Percentiles rank a stretch among this genome's conserved stretches.
These are phyloP conservation scores for Chlorella ohadii DNA, from an alignment of 139 green algal genomes.

Conservation along the genomic window DNA sequence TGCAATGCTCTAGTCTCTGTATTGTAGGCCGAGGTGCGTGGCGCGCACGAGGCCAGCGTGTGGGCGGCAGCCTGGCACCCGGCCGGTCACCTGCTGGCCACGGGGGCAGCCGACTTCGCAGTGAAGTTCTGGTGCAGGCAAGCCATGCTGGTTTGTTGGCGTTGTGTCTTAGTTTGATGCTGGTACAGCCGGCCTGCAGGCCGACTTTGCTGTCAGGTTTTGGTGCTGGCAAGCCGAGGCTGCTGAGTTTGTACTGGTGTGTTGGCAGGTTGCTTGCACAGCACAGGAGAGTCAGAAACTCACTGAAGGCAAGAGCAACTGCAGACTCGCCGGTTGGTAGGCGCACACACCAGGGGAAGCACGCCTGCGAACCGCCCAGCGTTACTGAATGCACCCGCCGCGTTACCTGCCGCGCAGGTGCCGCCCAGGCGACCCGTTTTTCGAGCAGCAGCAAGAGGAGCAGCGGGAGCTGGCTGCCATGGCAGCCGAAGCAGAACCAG, in stretches of 20 bases:
- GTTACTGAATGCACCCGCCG: neutral
- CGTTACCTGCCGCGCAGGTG: neutral
- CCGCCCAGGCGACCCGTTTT: constrained; percentile 52
- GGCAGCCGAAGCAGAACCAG: constrained; percentile 6
- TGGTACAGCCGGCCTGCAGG: too few relatives aligned
- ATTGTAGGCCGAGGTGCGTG: constrained; percentile 60
- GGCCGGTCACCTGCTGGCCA: constrained; percentile 83
- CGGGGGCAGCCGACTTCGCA: constrained; percentile 58
- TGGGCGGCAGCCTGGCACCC: constrained; percentile 88
- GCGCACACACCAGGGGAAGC: too few relatives aligned
- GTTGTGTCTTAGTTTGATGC: too few relatives aligned
- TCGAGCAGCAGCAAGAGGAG: constrained; percentile 43
- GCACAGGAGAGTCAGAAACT: too few relatives aligned
- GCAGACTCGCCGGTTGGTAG: too few relatives aligned
- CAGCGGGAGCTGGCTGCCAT: constrained; percentile 40
- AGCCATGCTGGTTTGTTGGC: neutral
- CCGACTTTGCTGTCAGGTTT: too few relatives aligned
- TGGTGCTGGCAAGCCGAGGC: too few relatives aligned
- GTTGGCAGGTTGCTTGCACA: too few relatives aligned
- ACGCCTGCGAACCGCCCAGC: too few relatives aligned
- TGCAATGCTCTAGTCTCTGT: too few relatives aligned
- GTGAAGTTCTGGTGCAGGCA: constrained; percentile 83
- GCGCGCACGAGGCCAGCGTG: constrained; percentile 76
- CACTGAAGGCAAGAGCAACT: too few relatives aligned
- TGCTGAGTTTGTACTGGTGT: too few relatives aligned